A percentile compares a stretch with the other conserved stretches of the same genome.
Evolutionary conservation across 192 early-diverging fungal species (phyloP).

Genomic region (Umbelopsis vinacea): DNA sequence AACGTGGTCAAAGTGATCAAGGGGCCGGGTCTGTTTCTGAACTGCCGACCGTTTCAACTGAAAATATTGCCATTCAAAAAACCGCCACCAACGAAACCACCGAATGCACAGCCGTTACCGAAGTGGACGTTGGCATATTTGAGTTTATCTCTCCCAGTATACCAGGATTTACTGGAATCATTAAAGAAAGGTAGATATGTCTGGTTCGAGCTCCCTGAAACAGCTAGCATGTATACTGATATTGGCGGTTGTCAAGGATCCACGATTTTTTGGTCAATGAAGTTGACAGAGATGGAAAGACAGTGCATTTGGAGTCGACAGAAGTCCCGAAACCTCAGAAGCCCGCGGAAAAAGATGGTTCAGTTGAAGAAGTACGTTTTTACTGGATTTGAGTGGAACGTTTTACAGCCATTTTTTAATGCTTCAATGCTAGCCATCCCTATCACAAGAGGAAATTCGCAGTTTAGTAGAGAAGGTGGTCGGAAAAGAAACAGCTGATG

Average conservation of each 20-base stretch:
- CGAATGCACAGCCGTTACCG: background rate
- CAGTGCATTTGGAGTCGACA: constrained; percentile 65
- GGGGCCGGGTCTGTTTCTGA: background rate
- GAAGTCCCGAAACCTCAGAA: constrained; percentile 23
- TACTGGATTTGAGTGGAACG: background rate
- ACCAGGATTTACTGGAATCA: constrained; percentile 6
- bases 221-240: background rate
- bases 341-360: background rate
- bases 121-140: background rate
- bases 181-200: background rate
- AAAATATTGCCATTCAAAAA: too few species aligned
- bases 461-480: constrained; percentile 4
- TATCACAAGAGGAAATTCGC: background rate
- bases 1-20: background rate
- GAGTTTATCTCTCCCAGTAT: background rate
- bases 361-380: constrained; percentile 24
- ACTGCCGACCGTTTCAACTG: background rate
- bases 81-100: background rate
- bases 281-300: constrained; percentile 70
- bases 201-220: background rate
- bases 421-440: background rate
- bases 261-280: constrained; percentile 95
- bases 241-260: constrained; percentile 49
- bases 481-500: constrained; percentile 28
- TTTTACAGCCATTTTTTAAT: background rate